Conservation (phyloP, 2,329 filamentous ascomycete genomes). For the Sodiomyces alkalinus region DNA sequence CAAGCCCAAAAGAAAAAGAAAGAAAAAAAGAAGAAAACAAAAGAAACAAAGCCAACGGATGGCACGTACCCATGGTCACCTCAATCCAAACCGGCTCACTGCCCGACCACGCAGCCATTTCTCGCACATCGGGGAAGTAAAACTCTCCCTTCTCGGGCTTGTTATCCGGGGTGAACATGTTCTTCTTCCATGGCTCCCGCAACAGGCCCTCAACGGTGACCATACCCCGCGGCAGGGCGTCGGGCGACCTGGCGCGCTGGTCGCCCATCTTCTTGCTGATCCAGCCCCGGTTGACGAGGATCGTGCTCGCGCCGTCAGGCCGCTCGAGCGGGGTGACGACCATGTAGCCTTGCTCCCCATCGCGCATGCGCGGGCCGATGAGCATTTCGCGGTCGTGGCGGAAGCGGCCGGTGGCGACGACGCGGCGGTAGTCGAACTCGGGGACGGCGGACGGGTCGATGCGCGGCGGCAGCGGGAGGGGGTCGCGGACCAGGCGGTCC, state of each 20-base stretch:
- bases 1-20: too few relatives aligned
- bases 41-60: too few relatives aligned
- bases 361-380: slow-evolving; percentile 74
- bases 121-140: slow-evolving; percentile 83
- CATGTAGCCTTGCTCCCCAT: slow-evolving; percentile 80
- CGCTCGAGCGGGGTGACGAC: slow-evolving; percentile 86
- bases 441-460: slow-evolving; percentile 68
- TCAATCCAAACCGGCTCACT: slow-evolving; percentile 91
- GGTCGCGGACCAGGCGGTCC: slow-evolving; percentile 74
- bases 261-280: slow-evolving; percentile 60
- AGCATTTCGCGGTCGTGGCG: slow-evolving; percentile 94
- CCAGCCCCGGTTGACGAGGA: slow-evolving; percentile 86
- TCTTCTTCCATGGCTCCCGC: slow-evolving; percentile 88
- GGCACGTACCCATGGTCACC: slow-evolving; percentile 67
- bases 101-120: slow-evolving; percentile 76
- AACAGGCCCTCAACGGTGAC: slow-evolving; percentile 74
- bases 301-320: slow-evolving; percentile 42
- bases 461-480: slow-evolving; percentile 69
- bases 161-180: slow-evolving; percentile 92
- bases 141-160: slow-evolving; percentile 70
- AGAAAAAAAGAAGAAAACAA: too few relatives aligned
- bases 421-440: slow-evolving; percentile 85
- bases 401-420: slow-evolving; percentile 58
- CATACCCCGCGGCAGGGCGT: slow-evolving; percentile 52
- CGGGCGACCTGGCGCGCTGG: slow-evolving; percentile 46